phyloP scores from a whole-genome alignment of 768 basidiomycete species.

The Rhodotorula sphaerocarpa region DNA sequence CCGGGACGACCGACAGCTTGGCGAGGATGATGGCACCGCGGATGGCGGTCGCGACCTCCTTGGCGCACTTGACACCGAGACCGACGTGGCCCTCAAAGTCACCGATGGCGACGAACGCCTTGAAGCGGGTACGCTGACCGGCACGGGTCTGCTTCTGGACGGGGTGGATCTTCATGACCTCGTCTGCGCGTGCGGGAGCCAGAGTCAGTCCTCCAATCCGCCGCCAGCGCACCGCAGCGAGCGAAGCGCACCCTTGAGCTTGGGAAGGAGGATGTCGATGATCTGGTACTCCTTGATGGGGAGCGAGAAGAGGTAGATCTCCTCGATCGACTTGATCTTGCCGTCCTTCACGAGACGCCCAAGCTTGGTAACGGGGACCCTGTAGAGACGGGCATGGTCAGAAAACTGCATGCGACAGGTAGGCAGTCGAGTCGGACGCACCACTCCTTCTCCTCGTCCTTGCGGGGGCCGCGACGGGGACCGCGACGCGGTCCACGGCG shows the following conservation, averaged over 20 bases:
- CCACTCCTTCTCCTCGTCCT: slow-evolving; percentile 99
- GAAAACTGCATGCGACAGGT: neutral
- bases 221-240: accelerated
- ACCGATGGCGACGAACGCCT: slow-evolving; percentile 98
- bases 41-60: slow-evolving; percentile 99
- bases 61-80: slow-evolving; percentile 98
- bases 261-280: slow-evolving; percentile 97
- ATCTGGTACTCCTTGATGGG: slow-evolving; percentile 99
- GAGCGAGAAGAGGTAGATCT: slow-evolving; percentile 99
- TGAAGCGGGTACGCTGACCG: slow-evolving; percentile 98
- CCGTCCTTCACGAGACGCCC: slow-evolving; percentile 98
- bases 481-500: slow-evolving; percentile 64
- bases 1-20: slow-evolving; percentile 94
- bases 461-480: slow-evolving; percentile 89
- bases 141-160: slow-evolving; percentile 99
- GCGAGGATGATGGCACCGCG: slow-evolving; percentile 98
- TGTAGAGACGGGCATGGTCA: slow-evolving; percentile 40
- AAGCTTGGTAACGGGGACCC: slow-evolving; percentile 97
- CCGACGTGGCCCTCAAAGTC: slow-evolving; percentile 98
- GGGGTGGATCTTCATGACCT: slow-evolving; percentile 99
- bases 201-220: neutral
- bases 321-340: slow-evolving; percentile 99
- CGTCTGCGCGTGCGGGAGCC: slow-evolving; percentile 45
- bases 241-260: slow-evolving; percentile 67
- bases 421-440: slow-evolving; percentile 45